Evolutionary conservation across 495 filamentous ascomycete species (phyloP).

Genomic region (Niebla homalea): DNA sequence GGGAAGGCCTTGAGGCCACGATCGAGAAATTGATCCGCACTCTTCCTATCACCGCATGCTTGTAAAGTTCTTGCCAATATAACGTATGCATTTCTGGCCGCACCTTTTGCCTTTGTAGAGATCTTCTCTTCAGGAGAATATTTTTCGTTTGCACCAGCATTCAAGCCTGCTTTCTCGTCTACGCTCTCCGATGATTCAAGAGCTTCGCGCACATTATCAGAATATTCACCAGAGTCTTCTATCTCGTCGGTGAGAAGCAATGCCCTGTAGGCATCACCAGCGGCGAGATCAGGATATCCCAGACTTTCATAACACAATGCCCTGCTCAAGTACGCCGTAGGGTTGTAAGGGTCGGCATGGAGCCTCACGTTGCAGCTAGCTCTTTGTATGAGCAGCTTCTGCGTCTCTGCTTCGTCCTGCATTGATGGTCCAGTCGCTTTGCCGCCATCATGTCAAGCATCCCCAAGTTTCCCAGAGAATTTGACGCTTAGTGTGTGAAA

Average conservation of each 20-base stretch:
- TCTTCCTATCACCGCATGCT: conserved; percentile 55
- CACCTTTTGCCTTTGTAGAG: conserved; percentile 26
- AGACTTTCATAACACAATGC: conserved; percentile 57
- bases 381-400: conserved; percentile 11
- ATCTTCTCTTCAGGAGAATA: conserved; percentile 8
- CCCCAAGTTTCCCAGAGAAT: too few species aligned
- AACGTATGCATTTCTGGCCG: conserved; percentile 32
- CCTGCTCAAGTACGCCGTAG: conserved; percentile 61
- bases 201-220: conserved; percentile 38
- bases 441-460: too few species aligned
- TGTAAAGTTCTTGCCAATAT: conserved; percentile 46
- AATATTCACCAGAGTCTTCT: conserved; percentile 38
- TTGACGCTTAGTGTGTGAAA: too few species aligned
- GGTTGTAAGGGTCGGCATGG: conserved; percentile 52
- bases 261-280: conserved; percentile 81
- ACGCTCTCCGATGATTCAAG: conserved; percentile 8
- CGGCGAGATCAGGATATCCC: conserved; percentile 78
- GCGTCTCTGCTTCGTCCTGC: neutral
- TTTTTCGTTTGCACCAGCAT: neutral
- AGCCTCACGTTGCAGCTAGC: conserved; percentile 17
- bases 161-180: neutral
- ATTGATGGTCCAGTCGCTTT: neutral
- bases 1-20: conserved; percentile 17
- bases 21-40: conserved; percentile 51
- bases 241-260: conserved; percentile 75